Evolutionary conservation across 805 yeast genomes (phyloP).

Genomic region (Candida khao-thaluensis): DNA sequence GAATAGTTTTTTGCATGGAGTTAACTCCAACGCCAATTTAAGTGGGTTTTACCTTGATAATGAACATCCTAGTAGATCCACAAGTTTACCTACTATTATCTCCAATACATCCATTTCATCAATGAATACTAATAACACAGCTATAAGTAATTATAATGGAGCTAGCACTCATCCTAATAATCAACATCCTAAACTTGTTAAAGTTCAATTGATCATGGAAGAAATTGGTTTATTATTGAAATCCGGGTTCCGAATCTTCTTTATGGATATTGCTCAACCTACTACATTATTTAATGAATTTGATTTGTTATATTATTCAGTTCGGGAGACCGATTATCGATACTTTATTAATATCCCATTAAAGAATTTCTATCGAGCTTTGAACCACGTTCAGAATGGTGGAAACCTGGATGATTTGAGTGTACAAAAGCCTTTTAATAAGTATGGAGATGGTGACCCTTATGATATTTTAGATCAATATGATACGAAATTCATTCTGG

Average conservation of each 20-base stretch:
- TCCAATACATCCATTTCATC: constrained; percentile 8
- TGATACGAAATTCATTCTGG: constrained; percentile 19
- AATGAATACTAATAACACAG: constrained; percentile 9
- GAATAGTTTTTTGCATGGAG: neutral
- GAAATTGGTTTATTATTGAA: constrained; percentile 56
- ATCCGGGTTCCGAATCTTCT: constrained; percentile 48
- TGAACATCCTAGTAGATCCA: constrained; percentile 6
- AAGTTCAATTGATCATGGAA: constrained; percentile 49
- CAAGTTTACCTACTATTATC: constrained; percentile 8
- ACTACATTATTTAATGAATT: constrained; percentile 41
- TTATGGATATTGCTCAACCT: constrained; percentile 44
- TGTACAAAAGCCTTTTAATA: constrained; percentile 15
- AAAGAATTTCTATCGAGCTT: constrained; percentile 47
- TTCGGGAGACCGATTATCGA: constrained; percentile 41
- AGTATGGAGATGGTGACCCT: constrained; percentile 31
- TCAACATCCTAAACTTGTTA: constrained; percentile 15
- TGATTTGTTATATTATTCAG: constrained; percentile 42
- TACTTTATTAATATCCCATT: constrained; percentile 45
- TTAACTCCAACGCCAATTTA: constrained; percentile 1
- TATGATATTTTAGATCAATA: constrained; percentile 19
- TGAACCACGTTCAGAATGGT: constrained; percentile 37
- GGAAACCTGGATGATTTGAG: constrained; percentile 19
- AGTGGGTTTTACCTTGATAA: constrained; percentile 5
- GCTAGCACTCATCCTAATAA: constrained; percentile 5
- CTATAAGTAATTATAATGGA: constrained; percentile 2